These are phyloP conservation scores for Naganishia kalamii DNA, from an alignment of 768 basidiomycete genomes.

Conservation along the genomic window DNA sequence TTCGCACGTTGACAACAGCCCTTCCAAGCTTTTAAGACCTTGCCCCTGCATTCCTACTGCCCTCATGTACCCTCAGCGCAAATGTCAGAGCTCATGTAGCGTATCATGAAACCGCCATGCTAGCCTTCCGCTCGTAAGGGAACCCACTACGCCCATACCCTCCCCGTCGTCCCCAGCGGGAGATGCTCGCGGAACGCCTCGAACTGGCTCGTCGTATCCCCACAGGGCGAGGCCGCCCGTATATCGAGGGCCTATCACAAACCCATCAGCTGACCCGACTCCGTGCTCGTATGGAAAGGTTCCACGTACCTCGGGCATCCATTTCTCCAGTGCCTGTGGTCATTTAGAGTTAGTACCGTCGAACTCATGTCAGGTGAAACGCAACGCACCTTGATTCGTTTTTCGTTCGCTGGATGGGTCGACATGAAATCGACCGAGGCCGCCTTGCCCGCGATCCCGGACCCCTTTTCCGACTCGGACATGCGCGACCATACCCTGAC, in stretches of 20 bases:
- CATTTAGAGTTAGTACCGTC: not conserved
- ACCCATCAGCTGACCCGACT: not conserved
- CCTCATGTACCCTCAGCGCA: too few relatives aligned
- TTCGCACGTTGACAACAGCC: too few relatives aligned
- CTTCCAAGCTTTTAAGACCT: too few relatives aligned
- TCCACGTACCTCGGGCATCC: constrained; percentile 39
- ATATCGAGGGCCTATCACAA: constrained; percentile 33
- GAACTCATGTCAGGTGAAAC: not conserved
- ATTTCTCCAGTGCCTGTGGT: constrained; percentile 33
- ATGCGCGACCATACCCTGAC: constrained; percentile 71
- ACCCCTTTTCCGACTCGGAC: constrained; percentile 53
- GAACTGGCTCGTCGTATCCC: constrained; percentile 33
- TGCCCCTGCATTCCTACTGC: too few relatives aligned
- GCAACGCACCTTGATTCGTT: constrained; percentile 61
- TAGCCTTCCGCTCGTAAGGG: not conserved
- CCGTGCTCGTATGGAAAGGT: not conserved
- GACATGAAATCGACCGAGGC: constrained; percentile 57
- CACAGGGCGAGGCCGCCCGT: constrained; percentile 40
- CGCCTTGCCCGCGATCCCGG: constrained; percentile 30
- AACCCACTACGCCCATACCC: constrained; percentile 19
- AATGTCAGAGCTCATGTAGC: too few relatives aligned
- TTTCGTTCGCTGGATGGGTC: constrained; percentile 73
- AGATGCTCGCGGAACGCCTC: constrained; percentile 38
- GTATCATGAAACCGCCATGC: too few relatives aligned
- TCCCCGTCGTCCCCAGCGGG: constrained; percentile 11